phyloP scores from a whole-genome alignment of 768 basidiomycete species.

The Pleurotus tuoliensis region DNA sequence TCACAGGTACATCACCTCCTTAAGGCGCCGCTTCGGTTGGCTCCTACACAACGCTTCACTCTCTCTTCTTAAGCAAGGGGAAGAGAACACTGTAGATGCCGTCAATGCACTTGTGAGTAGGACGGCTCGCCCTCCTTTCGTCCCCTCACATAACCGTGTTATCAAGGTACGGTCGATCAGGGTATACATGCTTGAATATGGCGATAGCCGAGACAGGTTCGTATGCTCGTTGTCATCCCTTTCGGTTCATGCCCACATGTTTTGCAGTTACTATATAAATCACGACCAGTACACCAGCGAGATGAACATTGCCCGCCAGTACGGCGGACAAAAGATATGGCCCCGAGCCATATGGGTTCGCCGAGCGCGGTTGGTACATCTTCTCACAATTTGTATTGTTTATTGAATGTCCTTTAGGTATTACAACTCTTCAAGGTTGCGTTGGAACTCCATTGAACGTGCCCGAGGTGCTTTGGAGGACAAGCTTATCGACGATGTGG shows the following conservation, averaged over 20 bases:
- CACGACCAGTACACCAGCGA: constrained; percentile 56
- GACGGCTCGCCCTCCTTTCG: neutral
- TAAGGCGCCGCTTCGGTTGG: constrained; percentile 61
- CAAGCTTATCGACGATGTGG: constrained; percentile 62
- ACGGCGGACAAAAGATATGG: constrained; percentile 72
- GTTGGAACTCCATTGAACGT: constrained; percentile 74
- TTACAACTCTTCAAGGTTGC: constrained; percentile 63
- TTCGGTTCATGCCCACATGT: neutral
- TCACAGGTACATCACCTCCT: constrained; percentile 51
- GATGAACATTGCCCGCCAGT: constrained; percentile 61
- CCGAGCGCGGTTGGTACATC: constrained; percentile 49
- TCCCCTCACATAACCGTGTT: too few species aligned
- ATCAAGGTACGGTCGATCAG: constrained; percentile 61
- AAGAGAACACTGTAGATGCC: constrained; percentile 79
- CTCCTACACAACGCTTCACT: constrained; percentile 71
- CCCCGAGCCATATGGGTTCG: constrained; percentile 69
- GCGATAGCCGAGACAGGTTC: constrained; percentile 59
- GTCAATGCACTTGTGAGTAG: constrained; percentile 63
- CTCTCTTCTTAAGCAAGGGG: constrained; percentile 65
- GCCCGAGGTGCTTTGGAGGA: constrained; percentile 57
- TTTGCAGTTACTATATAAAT: constrained; percentile 50
- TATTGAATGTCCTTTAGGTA: constrained; percentile 30
- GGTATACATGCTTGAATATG: constrained; percentile 72
- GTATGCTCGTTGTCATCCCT: neutral
- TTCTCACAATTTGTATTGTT: constrained; percentile 1